phyloP scores from a whole-genome alignment of 2,329 filamentous ascomycete species.

The Paraphaeosphaeria minitans region DNA sequence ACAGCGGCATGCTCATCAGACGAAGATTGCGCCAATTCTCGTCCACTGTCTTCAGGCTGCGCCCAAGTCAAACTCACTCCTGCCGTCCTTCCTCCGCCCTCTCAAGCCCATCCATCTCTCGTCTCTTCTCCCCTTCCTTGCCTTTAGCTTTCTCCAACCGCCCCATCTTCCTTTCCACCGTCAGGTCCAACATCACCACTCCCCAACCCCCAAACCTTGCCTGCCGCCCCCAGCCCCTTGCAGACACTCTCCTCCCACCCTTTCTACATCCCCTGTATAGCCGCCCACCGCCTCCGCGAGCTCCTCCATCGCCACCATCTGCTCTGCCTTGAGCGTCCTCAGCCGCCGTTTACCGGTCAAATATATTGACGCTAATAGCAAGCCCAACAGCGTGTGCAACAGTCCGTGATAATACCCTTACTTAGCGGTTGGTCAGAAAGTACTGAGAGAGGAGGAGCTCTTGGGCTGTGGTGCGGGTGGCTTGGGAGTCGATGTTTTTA shows the following conservation, averaged over 20 bases:
- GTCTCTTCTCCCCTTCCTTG: too few species aligned
- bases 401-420: too few species aligned
- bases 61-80: too few species aligned
- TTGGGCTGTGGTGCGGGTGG: neutral
- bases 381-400: too few species aligned
- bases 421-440: slow-evolving; percentile 10
- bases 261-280: neutral
- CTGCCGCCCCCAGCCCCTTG: slow-evolving; percentile 1
- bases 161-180: slow-evolving; percentile 1
- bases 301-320: slow-evolving; percentile 1
- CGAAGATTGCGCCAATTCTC: too few species aligned
- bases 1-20: too few species aligned
- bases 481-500: slow-evolving; percentile 5
- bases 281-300: neutral
- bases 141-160: neutral
- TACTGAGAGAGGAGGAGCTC: slow-evolving; percentile 12
- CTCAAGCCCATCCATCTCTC: too few species aligned
- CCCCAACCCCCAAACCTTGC: neutral
- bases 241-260: neutral
- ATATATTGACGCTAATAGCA: neutral
- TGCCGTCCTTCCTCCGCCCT: too few species aligned
- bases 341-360: slow-evolving; percentile 4
- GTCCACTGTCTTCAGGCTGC: too few species aligned
- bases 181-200: neutral
- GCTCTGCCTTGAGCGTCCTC: neutral